Conservation (phyloP, 345 rosid species). For the Euphorbia peplus region DNA sequence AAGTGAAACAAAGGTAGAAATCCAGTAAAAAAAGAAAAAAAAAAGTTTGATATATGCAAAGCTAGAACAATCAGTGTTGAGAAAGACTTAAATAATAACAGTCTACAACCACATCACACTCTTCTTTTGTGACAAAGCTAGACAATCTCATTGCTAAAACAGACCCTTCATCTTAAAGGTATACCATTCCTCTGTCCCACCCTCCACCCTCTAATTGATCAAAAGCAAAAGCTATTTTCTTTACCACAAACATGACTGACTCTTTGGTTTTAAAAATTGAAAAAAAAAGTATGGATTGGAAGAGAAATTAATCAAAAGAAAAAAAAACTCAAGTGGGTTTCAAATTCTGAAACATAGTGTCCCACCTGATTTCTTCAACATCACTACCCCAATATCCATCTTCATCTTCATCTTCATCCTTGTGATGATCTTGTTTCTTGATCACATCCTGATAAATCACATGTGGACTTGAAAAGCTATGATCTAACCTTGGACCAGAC, state of each 20-base stretch:
- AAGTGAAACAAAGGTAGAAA: background rate
- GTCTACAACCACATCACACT: background rate
- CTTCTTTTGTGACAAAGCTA: conserved; percentile 24
- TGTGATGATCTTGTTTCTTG: conserved; percentile 32
- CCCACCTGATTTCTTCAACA: conserved; percentile 80
- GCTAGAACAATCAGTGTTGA: conserved; percentile 11
- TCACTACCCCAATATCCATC: conserved; percentile 49
- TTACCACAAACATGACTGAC: conserved; percentile 6
- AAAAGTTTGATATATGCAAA: conserved; percentile 10
- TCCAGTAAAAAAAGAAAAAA: background rate
- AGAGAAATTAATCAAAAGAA: background rate
- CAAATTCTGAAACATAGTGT: conserved; percentile 83
- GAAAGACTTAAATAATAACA: conserved; percentile 7
- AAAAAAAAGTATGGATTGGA: too few relatives aligned
- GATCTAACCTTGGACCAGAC: conserved; percentile 29
- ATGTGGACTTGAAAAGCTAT: conserved; percentile 57
- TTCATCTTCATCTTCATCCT: conserved; percentile 25
- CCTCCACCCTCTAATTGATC: conserved; percentile 20
- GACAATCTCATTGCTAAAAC: conserved; percentile 39
- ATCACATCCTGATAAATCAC: conserved; percentile 33
- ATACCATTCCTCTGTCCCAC: conserved; percentile 30
- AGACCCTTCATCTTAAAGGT: conserved; percentile 29
- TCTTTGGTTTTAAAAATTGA: background rate
- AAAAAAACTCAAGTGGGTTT: conserved; percentile 67
- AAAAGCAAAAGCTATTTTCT: conserved; percentile 21